Evolutionary conservation across 306 rosid species (phyloP).

Genomic region (Abrus precatorius): DNA sequence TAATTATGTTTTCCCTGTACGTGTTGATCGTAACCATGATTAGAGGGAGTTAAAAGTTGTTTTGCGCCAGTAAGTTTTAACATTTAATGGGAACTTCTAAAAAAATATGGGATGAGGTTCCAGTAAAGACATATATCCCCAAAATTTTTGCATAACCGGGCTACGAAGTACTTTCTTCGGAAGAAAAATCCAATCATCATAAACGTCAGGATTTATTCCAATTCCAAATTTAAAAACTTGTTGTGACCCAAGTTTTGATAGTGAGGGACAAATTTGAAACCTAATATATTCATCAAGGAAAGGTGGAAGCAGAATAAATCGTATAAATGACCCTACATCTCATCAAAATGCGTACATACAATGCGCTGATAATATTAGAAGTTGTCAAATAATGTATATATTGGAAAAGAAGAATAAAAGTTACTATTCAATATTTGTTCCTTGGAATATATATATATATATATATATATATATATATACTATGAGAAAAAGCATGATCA

Average conservation of each 20-base stretch:
- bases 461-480: neutral
- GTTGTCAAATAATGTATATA: neutral
- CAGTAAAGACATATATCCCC: neutral
- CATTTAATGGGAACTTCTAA: neutral
- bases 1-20: conserved; percentile 16
- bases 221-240: neutral
- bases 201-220: neutral
- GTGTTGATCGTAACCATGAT: conserved; percentile 8
- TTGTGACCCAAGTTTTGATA: conserved; percentile 10
- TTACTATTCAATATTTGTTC: conserved; percentile 12
- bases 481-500: conserved; percentile 44
- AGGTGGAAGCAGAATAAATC: neutral
- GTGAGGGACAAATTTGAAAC: conserved; percentile 1
- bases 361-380: neutral
- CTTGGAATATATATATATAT: neutral
- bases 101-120: conserved; percentile 14
- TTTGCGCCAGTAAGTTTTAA: neutral
- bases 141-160: neutral
- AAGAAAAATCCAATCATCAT: neutral
- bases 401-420: conserved; percentile 4
- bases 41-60: conserved; percentile 23
- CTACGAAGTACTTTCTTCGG: neutral
- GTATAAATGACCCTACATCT: neutral
- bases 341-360: neutral
- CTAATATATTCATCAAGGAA: conserved; percentile 6